Conservation (phyloP, 192 early-diverging fungal species). For the Helicostylum pulchrum region DNA sequence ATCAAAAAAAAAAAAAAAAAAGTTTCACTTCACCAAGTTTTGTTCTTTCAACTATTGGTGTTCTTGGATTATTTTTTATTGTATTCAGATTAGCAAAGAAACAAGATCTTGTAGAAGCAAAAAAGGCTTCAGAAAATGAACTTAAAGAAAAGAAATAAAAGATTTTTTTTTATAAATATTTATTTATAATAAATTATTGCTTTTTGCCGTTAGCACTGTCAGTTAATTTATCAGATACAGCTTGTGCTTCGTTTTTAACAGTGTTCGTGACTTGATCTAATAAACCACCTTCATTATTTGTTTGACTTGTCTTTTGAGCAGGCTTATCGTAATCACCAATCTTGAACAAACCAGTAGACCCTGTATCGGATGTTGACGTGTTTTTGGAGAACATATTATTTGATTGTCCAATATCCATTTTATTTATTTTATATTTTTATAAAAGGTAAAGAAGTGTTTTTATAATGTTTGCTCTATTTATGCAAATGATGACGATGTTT, state of each 20-base stretch:
- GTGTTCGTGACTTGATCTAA: too few species aligned
- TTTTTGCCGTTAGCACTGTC: too few species aligned
- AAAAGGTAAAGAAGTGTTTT: too few species aligned
- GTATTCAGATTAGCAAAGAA: constrained; percentile 3
- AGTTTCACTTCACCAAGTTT: constrained; percentile 10
- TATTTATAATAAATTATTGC: neutral
- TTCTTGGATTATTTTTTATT: constrained; percentile 1
- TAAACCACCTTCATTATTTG: too few species aligned
- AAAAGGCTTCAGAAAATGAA: neutral
- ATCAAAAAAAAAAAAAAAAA: neutral
- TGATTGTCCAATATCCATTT: constrained; percentile 21
- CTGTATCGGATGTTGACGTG: neutral
- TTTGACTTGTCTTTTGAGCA: neutral
- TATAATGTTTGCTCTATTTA: too few species aligned
- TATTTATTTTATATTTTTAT: neutral
- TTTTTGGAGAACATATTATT: constrained; percentile 1
- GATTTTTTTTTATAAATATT: neutral
- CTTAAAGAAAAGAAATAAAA: constrained; percentile 1
- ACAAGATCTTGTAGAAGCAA: neutral
- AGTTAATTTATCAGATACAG: too few species aligned
- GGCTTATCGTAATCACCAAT: constrained; percentile 19
- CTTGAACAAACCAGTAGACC: constrained; percentile 5
- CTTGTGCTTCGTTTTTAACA: too few species aligned
- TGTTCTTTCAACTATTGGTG: neutral
- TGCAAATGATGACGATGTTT: too few species aligned